Evolutionary conservation across 176 grass and related monocot species (phyloP).

Genomic region (Eragrostis curvula): DNA sequence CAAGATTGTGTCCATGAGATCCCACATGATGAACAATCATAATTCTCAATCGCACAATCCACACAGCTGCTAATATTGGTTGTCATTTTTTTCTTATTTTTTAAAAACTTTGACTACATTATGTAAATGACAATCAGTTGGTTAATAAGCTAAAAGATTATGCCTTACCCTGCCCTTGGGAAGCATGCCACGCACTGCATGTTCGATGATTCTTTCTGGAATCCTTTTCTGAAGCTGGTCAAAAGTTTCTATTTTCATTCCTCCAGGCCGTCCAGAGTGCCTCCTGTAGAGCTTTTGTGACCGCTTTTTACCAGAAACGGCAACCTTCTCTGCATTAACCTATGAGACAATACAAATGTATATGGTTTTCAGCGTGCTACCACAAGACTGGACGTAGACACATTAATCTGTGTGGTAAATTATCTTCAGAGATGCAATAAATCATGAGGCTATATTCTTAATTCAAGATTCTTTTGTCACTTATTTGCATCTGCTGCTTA

Average conservation of each 20-base stretch:
- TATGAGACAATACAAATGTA: conserved; percentile 41
- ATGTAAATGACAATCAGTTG: neutral
- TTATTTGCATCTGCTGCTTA: conserved; percentile 1
- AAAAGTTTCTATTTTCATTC: conserved; percentile 95
- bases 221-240: conserved; percentile 99
- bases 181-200: conserved; percentile 96
- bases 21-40: conserved; percentile 4
- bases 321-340: conserved; percentile 98
- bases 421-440: conserved; percentile 25
- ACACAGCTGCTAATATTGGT: conserved; percentile 6
- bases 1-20: neutral
- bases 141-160: conserved; percentile 14
- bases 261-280: conserved; percentile 95
- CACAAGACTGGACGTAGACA: neutral
- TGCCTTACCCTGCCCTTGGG: conserved; percentile 90
- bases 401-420: neutral
- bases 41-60: neutral
- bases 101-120: neutral
- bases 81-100: neutral
- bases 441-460: neutral
- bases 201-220: conserved; percentile 95
- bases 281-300: conserved; percentile 93
- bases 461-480: neutral
- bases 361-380: conserved; percentile 9
- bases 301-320: conserved; percentile 94